These are phyloP conservation scores for Metschnikowia anglica DNA, from an alignment of 805 yeast species.

Conservation along the genomic window DNA sequence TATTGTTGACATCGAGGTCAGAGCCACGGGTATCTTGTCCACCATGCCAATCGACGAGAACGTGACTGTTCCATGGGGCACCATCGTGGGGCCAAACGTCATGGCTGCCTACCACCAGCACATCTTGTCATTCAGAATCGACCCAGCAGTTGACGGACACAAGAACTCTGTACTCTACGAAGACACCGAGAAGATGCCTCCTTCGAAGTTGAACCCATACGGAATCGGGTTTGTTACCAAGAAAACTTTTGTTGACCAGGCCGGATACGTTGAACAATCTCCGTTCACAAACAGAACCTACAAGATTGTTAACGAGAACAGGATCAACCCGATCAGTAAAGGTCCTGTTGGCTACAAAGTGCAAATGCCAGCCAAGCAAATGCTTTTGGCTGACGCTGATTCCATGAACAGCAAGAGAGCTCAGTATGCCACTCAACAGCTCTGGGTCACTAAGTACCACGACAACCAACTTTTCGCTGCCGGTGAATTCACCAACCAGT, in stretches of 20 bases:
- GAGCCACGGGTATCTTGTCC: slow-evolving; percentile 85
- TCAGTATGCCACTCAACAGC: slow-evolving; percentile 68
- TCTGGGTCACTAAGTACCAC: slow-evolving; percentile 78
- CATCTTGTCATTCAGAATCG: slow-evolving; percentile 73
- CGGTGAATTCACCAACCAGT: slow-evolving; percentile 85
- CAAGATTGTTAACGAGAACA: slow-evolving; percentile 72
- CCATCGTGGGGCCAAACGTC: slow-evolving; percentile 74
- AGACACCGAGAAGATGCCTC: slow-evolving; percentile 63
- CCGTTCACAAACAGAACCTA: slow-evolving; percentile 73
- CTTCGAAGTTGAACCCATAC: slow-evolving; percentile 56
- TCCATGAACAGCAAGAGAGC: slow-evolving; percentile 73
- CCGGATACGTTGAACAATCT: slow-evolving; percentile 70
- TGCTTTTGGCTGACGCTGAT: slow-evolving; percentile 64
- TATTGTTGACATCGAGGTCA: slow-evolving; percentile 70
- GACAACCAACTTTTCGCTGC: slow-evolving; percentile 76
- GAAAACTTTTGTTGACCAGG: slow-evolving; percentile 64
- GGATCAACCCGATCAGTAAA: slow-evolving; percentile 65
- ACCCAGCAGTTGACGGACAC: slow-evolving; percentile 81
- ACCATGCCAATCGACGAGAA: slow-evolving; percentile 79
- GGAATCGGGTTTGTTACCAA: slow-evolving; percentile 68
- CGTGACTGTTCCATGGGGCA: slow-evolving; percentile 68
- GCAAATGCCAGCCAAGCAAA: slow-evolving; percentile 70
- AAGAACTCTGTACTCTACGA: slow-evolving; percentile 70
- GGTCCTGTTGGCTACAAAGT: slow-evolving; percentile 77
- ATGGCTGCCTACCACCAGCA: slow-evolving; percentile 87